These are phyloP conservation scores for Bolboschoenoplectus hybrid DNA, from an alignment of 202 grass and related monocot genomes.

Conservation along the genomic window DNA sequence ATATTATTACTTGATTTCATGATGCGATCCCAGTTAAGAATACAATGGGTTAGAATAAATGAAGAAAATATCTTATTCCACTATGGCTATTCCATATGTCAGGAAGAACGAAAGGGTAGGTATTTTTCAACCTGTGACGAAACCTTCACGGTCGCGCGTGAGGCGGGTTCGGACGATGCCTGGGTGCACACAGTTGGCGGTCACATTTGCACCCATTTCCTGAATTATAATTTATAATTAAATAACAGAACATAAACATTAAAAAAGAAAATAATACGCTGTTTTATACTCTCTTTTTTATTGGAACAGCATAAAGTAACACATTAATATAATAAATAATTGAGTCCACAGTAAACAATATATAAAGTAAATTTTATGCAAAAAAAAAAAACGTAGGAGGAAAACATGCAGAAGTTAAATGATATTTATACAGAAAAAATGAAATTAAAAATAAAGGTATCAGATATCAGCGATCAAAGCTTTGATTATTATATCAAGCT, in stretches of 20 bases:
- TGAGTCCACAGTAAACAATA: not conserved
- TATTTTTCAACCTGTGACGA: conserved; percentile 56
- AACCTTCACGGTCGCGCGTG: conserved; percentile 85
- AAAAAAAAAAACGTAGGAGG: not conserved
- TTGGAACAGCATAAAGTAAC: not conserved
- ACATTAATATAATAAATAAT: not conserved
- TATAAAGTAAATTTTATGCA: not conserved
- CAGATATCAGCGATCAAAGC: not conserved
- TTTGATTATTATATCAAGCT: not conserved
- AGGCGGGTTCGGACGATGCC: conserved; percentile 92
- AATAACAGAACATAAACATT: not conserved
- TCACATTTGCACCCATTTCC: conserved; percentile 78
- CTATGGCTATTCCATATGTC: conserved; percentile 14
- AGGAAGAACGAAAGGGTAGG: not conserved
- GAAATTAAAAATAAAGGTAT: not conserved
- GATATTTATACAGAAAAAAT: not conserved
- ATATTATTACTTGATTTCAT: not conserved
- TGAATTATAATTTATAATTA: not conserved
- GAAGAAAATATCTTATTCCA: conserved; percentile 21
- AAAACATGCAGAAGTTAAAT: not conserved
- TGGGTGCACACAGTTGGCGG: conserved; percentile 89
- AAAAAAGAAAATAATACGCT: not conserved
- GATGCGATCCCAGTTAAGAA: not conserved
- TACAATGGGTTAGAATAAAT: not conserved
- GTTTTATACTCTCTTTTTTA: too few species aligned